Base-by-base conservation (phyloP, 1,139 yeast species). In the Kodamaea plutei region DNA sequence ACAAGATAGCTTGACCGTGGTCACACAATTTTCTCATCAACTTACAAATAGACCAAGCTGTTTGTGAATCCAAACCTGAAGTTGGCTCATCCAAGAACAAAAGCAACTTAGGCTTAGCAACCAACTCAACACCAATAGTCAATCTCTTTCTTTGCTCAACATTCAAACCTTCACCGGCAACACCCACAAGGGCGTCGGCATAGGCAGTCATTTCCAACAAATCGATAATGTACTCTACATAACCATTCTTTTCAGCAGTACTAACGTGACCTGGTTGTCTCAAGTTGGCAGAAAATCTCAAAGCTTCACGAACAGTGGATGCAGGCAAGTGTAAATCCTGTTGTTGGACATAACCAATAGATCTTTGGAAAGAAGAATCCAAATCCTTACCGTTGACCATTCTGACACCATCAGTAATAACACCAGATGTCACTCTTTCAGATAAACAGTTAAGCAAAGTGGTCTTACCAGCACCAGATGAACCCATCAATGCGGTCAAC, bases 51-150 rank as follows among this genome's bases (percentile, higher is more conserved):
- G 91, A 76, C 94, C 94, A 84, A 6, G 95, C 94, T 35, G 95
- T 82, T 58, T 85, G 95, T 15, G 95, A 84, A 54, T 87, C 95
- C 44, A 87, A 68, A 51, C 96, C 96, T 5, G 95, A 85, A 14
- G 96, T 87, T 7, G 96, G 96, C 55, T 87, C 96, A 61, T 87
- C 96, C 50, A 87, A 69, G 59, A 87, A 87, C 35, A 87, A 64
- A 39, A 87, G 63, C 36, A 87, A 65, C 43, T 81, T 79, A 4
- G 96, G 95, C 54, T 83, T 85, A 15, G 95, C 95, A 26, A 87
- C 93, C 37, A 87, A 64, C 51, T 87, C 95, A 36, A 87, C 93
- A 43, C 94, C 89, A 52, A 83, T 79, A 13, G 94, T 82, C 45
- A 84, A 67, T 54, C 93, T 76, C 66, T 84, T 84, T 49, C 95